phyloP scores from a whole-genome alignment of 2,329 filamentous ascomycete genomes.

The Tolypocladium pustulatum region DNA sequence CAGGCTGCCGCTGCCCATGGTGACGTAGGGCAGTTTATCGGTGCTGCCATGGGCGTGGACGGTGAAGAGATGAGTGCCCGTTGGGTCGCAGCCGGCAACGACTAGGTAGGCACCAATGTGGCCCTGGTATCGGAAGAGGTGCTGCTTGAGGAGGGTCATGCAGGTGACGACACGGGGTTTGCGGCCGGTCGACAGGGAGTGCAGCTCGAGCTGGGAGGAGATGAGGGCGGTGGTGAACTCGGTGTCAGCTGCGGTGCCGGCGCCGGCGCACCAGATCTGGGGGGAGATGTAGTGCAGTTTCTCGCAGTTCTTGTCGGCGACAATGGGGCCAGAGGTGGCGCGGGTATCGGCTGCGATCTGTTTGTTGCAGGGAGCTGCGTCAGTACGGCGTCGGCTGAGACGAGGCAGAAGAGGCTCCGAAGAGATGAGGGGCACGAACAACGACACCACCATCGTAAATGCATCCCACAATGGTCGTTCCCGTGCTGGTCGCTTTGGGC shows the following conservation, averaged over 20 bases:
- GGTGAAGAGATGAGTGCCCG: slow-evolving; percentile 89
- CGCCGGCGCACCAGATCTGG: slow-evolving; percentile 98
- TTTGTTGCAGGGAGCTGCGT: not conserved
- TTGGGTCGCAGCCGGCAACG: slow-evolving; percentile 92
- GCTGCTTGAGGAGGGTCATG: slow-evolving; percentile 99
- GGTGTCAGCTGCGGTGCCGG: slow-evolving; percentile 94
- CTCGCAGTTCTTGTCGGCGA: slow-evolving; percentile 99
- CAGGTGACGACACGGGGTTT: slow-evolving; percentile 95
- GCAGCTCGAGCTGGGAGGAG: slow-evolving; percentile 96
- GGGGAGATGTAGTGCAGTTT: slow-evolving; percentile 98
- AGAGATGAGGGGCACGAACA: slow-evolving; percentile 39
- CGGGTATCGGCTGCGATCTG: slow-evolving; percentile 96
- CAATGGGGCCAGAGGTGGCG: slow-evolving; percentile 94
- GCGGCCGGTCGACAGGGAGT: slow-evolving; percentile 90
- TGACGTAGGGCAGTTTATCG: slow-evolving; percentile 98
- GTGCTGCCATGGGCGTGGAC: slow-evolving; percentile 97
- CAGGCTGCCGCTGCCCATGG: slow-evolving; percentile 93
- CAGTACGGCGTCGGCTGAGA: not conserved
- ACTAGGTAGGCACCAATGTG: slow-evolving; percentile 97
- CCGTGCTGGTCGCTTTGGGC: slow-evolving; percentile 95
- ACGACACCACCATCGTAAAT: slow-evolving; percentile 95
- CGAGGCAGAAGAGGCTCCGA: not conserved
- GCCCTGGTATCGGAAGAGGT: slow-evolving; percentile 96
- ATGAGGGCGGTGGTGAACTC: slow-evolving; percentile 99
- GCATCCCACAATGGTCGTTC: slow-evolving; percentile 97